phyloP scores from a whole-genome alignment of 495 filamentous ascomycete genomes.

The Patellaria atrata region DNA sequence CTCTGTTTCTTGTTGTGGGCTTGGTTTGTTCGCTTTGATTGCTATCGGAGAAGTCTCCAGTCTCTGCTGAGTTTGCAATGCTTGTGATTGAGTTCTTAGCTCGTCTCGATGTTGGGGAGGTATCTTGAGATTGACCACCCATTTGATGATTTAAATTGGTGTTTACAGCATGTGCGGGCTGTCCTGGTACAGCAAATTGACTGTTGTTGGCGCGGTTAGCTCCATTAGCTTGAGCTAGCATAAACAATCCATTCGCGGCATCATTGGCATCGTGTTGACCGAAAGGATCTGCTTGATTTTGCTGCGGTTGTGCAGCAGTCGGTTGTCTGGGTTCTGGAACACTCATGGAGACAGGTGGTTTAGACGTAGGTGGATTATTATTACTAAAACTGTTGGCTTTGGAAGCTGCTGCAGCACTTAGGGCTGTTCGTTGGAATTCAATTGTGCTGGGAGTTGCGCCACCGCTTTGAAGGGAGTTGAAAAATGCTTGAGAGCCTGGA shows the following conservation, averaged over 20 bases:
- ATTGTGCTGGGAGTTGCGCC: conserved; percentile 77
- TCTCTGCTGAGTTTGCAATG: conserved; percentile 42
- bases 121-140: conserved; percentile 19
- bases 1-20: conserved; percentile 48
- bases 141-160: conserved; percentile 12
- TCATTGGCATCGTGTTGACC: conserved; percentile 82
- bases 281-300: conserved; percentile 40
- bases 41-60: conserved; percentile 54
- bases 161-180: conserved; percentile 28
- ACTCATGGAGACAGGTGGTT: conserved; percentile 35
- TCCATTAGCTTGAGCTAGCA: conserved; percentile 63
- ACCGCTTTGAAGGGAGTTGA: conserved; percentile 63
- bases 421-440: conserved; percentile 87
- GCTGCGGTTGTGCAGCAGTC: conserved; percentile 31
- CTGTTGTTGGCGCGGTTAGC: conserved; percentile 33
- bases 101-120: conserved; percentile 27
- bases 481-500: conserved; percentile 69
- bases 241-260: conserved; percentile 86
- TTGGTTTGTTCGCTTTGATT: conserved; percentile 50
- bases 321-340: conserved; percentile 27
- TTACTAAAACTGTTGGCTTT: conserved; percentile 30
- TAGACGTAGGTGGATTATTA: conserved; percentile 35
- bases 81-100: conserved; percentile 30
- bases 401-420: conserved; percentile 50
- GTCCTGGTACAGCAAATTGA: conserved; percentile 39